Evolutionary conservation across 805 yeast species (phyloP), one percentile per base, ranked within the genome.

Genomic region (Wickerhamiella qilinensis): DNA sequence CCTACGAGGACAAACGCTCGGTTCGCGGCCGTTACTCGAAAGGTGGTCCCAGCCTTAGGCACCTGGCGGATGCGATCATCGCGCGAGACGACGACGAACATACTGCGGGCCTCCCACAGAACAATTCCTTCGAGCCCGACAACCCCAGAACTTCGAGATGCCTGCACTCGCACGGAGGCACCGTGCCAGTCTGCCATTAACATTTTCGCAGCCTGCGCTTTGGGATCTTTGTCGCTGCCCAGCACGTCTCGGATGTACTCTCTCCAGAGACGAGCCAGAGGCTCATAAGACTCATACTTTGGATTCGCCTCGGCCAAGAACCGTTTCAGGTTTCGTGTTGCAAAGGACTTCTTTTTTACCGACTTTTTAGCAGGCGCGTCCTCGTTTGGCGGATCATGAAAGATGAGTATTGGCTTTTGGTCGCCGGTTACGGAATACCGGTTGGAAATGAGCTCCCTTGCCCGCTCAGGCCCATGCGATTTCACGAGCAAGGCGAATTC

Each of bases 161-260:
- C 68, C 2, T 64, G 49, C 0, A 85, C 85, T 12, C 64, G 64
- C 12, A 84, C 41, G 31, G 56, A 54, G n/a, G 91, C 71, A 3
- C 96, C 95, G 48, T 77, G 78, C 57, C 70, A 79, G 50, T 85
- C 96, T 1, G 91, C 82, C 43, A 77, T 68, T 1, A 88, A 68
- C 30, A 85, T 58, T 46, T 77, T 40, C 32, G 50, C 38, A 11
- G 55, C 47, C 12, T 36, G 12, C 14, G 30, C n/a, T 3, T 36
- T 39, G 5, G 44, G 35, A 16, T 33, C 22, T 21, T 43, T 39
- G 20, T 38, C 20, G 12, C 35, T 35, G 20, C 39, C 66, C 7
- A 81, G 46, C 3, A 82, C 57, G 32, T 74, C 77, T 25, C 58
- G 60, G 35, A 77, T 72, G 52, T 85, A 85, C 15, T 59, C 59